These are phyloP conservation scores for Neurospora sp. DNA, from an alignment of 2,329 filamentous ascomycete species.

Conservation along the genomic window DNA sequence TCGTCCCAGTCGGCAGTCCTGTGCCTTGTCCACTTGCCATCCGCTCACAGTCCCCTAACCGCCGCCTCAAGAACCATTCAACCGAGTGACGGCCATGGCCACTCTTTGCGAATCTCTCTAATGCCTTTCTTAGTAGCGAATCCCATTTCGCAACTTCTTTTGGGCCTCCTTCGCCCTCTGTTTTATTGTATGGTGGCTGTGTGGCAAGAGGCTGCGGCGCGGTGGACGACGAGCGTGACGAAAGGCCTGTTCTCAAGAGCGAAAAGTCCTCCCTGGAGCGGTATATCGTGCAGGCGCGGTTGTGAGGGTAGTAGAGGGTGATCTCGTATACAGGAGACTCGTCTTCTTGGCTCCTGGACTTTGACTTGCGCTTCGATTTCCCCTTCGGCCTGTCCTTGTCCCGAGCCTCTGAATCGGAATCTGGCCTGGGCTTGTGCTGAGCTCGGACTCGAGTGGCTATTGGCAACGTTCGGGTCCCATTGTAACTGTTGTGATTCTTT, in stretches of 20 bases:
- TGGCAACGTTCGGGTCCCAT: constrained; percentile 18
- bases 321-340: constrained; percentile 15
- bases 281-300: constrained; percentile 24
- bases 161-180: background rate
- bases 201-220: background rate
- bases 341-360: constrained; percentile 1
- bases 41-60: background rate
- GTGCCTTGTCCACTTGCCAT: background rate
- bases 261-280: constrained; percentile 21
- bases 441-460: constrained; percentile 15
- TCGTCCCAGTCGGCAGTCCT: background rate
- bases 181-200: background rate
- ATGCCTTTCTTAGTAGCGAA: background rate
- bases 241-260: constrained; percentile 10
- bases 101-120: background rate
- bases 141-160: background rate
- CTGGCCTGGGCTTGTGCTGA: background rate
- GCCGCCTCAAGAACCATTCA: background rate
- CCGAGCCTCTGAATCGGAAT: background rate
- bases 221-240: background rate
- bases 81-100: background rate
- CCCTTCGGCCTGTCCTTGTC: background rate
- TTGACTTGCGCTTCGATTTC: background rate
- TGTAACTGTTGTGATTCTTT: constrained; percentile 23
- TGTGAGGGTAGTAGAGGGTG: constrained; percentile 21